Evolutionary conservation across 148 eudicot species (phyloP).

Genomic region (Gaultheria prostrata): DNA sequence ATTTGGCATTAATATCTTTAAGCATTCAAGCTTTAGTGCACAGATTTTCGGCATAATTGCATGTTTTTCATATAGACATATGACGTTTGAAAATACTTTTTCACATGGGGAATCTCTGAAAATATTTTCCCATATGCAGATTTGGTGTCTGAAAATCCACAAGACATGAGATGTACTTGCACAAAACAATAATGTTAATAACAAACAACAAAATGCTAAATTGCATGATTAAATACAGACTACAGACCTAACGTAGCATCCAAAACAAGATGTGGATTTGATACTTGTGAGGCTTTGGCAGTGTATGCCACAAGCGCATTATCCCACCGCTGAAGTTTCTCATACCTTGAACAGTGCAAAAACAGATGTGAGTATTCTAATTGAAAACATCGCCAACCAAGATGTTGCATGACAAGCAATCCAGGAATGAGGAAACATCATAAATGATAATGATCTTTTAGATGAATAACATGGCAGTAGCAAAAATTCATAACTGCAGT

Average conservation of each 20-base stretch:
- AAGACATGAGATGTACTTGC: not conserved
- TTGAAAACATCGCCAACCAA: not conserved
- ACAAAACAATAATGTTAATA: not conserved
- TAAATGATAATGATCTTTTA: not conserved
- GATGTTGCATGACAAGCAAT: constrained; percentile 8
- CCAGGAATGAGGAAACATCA: not conserved
- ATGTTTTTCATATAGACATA: not conserved
- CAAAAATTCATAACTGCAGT: not conserved
- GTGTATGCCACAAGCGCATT: constrained; percentile 94
- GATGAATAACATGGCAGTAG: not conserved
- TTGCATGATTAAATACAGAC: constrained; percentile 32
- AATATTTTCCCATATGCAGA: too few relatives aligned
- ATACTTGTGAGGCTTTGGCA: constrained; percentile 64
- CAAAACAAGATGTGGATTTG: constrained; percentile 61
- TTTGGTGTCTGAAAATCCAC: not conserved
- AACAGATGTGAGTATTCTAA: constrained; percentile 21
- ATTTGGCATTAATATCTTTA: not conserved
- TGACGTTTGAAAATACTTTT: not conserved
- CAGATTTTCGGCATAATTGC: not conserved
- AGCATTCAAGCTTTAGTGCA: not conserved
- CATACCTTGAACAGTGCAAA: constrained; percentile 64
- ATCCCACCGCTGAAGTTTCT: constrained; percentile 96
- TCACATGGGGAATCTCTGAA: too few relatives aligned
- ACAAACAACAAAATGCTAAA: not conserved
- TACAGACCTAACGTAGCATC: constrained; percentile 90